These are phyloP conservation scores for Scheffersomyces titani DNA, from an alignment of 1,139 yeast genomes.

Conservation along the genomic window DNA sequence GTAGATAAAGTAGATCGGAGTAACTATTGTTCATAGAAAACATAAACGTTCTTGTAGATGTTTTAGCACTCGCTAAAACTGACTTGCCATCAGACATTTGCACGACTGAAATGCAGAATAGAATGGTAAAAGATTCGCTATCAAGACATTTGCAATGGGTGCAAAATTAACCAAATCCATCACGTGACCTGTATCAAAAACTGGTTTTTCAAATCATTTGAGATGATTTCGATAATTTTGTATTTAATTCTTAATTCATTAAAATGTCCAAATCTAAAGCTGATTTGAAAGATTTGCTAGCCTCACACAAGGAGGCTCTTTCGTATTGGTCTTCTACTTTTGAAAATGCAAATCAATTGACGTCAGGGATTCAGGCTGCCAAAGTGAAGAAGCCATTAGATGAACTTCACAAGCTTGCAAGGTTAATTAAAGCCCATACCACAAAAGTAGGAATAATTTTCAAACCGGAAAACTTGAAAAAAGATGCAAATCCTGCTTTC, in stretches of 20 bases:
- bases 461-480: conserved; percentile 54
- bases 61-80: too few species aligned
- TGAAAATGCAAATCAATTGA: conserved; percentile 4
- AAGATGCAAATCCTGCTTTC: conserved; percentile 47
- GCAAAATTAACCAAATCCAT: neutral
- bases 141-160: neutral
- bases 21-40: too few species aligned
- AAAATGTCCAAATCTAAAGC: conserved; percentile 10
- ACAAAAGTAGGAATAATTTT: conserved; percentile 79
- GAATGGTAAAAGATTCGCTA: too few species aligned
- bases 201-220: neutral
- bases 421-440: conserved; percentile 71
- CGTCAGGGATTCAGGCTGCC: conserved; percentile 29
- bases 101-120: too few species aligned
- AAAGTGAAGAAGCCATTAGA: conserved; percentile 46
- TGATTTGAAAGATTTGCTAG: conserved; percentile 29
- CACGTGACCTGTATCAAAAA: neutral
- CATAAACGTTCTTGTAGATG: too few species aligned
- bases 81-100: too few species aligned
- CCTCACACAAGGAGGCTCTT: conserved; percentile 37
- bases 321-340: conserved; percentile 29
- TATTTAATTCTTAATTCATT: neutral
- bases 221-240: neutral
- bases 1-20: neutral
- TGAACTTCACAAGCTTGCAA: conserved; percentile 60